Conservation (phyloP, 2,329 filamentous ascomycete genomes). For the Colletotrichum tofieldiae region DNA sequence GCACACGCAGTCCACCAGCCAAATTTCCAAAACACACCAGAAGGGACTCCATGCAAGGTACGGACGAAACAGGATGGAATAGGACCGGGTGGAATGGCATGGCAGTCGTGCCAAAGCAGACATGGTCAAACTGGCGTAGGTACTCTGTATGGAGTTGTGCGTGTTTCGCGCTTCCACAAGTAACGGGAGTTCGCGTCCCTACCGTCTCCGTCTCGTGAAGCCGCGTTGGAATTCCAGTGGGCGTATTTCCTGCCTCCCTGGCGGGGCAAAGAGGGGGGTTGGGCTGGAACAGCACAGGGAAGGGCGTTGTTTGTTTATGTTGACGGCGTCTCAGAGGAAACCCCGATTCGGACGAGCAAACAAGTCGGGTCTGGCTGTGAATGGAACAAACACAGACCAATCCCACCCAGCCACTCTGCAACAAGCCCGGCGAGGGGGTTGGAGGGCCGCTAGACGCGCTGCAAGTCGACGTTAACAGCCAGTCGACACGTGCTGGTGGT, state of each 20-base stretch:
- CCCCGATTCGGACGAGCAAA: background rate
- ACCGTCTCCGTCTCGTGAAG: background rate
- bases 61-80: background rate
- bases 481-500: background rate
- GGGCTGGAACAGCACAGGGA: conserved; percentile 3
- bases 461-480: background rate
- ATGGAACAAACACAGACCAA: background rate
- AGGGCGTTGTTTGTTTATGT: conserved; percentile 18
- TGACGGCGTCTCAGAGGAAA: background rate
- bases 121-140: background rate
- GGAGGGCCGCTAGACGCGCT: background rate
- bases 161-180: conserved; percentile 1
- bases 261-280: conserved; percentile 8
- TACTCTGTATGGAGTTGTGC: background rate
- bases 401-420: background rate
- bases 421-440: background rate
- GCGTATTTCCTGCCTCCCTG: conserved; percentile 9
- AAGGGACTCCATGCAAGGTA: conserved; percentile 4
- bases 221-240: conserved; percentile 3
- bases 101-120: background rate
- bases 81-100: background rate
- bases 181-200: background rate
- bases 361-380: background rate
- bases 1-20: background rate
- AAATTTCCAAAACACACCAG: background rate